phyloP scores from a whole-genome alignment of 768 basidiomycete species.

The Russula sp. region DNA sequence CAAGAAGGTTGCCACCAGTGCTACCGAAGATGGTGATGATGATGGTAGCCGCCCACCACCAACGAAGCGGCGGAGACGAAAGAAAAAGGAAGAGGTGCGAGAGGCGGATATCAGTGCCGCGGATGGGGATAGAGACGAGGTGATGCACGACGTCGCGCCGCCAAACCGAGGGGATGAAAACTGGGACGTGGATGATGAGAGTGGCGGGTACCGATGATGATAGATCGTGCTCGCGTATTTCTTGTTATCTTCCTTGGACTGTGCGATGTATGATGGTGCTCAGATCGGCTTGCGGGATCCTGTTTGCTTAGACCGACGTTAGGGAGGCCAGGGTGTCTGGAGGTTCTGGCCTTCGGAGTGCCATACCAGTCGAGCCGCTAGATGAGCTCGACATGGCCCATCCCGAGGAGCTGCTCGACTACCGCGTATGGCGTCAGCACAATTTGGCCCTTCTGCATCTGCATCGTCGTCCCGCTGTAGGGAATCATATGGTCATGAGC shows the following conservation, averaged over 20 bases:
- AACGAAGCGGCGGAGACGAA: constrained; percentile 45
- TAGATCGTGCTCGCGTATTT: background rate
- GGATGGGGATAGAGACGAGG: constrained; percentile 34
- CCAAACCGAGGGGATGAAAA: constrained; percentile 31
- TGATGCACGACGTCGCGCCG: constrained; percentile 27
- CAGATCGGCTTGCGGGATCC: background rate
- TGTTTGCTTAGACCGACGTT: background rate
- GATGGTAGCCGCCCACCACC: constrained; percentile 34
- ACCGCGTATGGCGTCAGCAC: constrained; percentile 71
- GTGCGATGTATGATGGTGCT: constrained; percentile 11
- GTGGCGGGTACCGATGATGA: constrained; percentile 1
- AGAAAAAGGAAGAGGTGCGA: constrained; percentile 41
- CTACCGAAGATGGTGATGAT: constrained; percentile 31
- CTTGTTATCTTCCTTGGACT: background rate
- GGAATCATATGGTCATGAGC: background rate
- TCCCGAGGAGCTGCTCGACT: constrained; percentile 64
- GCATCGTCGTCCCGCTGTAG: constrained; percentile 59
- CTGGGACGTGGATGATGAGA: constrained; percentile 37
- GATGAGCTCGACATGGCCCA: constrained; percentile 74
- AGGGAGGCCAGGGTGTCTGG: background rate
- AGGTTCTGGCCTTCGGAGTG: too few relatives aligned
- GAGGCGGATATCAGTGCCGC: constrained; percentile 29
- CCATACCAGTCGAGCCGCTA: constrained; percentile 32
- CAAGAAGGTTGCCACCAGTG: constrained; percentile 46
- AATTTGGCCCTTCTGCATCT: constrained; percentile 77